Percentiles rank a stretch among this genome's conserved stretches.
Conservation (phyloP, 2,329 filamentous ascomycete species). For the Fusarium floridanum region DNA sequence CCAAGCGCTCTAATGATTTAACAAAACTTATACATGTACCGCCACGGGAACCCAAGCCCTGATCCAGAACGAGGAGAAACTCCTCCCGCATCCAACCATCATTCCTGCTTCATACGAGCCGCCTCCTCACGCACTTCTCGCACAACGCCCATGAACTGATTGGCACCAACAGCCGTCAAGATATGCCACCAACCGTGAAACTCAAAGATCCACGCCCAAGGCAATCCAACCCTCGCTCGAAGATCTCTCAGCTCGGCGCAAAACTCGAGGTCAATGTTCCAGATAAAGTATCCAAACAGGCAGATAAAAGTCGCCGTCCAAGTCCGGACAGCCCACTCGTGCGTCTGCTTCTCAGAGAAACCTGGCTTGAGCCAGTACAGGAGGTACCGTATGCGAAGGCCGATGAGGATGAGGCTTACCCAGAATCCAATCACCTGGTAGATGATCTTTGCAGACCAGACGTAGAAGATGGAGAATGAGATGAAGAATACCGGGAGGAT, state of each 20-base stretch:
- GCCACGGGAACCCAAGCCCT: neutral
- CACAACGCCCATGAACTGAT: constrained; percentile 53
- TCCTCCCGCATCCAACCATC: neutral
- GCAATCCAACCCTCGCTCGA: constrained; percentile 62
- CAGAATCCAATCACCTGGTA: constrained; percentile 58
- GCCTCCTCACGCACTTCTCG: constrained; percentile 46
- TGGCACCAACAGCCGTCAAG: constrained; percentile 68
- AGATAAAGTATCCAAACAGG: constrained; percentile 63
- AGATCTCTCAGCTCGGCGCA: constrained; percentile 62
- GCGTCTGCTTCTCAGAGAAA: constrained; percentile 46
- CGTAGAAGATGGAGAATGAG: constrained; percentile 58
- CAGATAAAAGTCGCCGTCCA: constrained; percentile 52
- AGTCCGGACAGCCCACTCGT: constrained; percentile 44
- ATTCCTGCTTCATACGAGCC: constrained; percentile 34
- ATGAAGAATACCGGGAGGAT: constrained; percentile 57
- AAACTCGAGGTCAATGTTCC: constrained; percentile 68
- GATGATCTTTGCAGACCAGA: constrained; percentile 57
- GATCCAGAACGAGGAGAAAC: neutral
- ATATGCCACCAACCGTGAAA: constrained; percentile 76
- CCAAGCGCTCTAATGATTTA: neutral
- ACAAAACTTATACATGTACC: neutral
- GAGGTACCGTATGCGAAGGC: constrained; percentile 52
- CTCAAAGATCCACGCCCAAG: constrained; percentile 68
- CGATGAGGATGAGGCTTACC: constrained; percentile 50
- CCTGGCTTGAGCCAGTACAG: constrained; percentile 48